Conservation (phyloP, 495 filamentous ascomycete species). For the Daldinia loculata region DNA sequence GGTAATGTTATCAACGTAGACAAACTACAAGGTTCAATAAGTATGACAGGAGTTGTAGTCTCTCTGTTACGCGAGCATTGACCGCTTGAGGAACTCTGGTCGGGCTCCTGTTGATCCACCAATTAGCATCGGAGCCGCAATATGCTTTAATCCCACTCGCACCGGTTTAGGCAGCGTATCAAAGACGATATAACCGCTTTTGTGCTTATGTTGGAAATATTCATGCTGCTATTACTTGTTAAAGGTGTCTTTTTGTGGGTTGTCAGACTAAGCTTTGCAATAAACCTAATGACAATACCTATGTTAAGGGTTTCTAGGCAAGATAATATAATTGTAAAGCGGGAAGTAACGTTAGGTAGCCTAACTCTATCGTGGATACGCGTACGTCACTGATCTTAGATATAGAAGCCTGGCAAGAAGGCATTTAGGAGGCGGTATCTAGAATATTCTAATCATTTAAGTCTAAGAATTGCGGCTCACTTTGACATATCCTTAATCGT, state of each 20-base stretch:
- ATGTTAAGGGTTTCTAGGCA: no score
- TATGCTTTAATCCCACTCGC: slow-evolving; percentile 4
- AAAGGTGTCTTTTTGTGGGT: not conserved
- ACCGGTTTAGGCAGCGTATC: not conserved
- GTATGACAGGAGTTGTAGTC: not conserved
- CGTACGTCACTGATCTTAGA: no score
- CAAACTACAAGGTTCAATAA: not conserved
- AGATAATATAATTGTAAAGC: no score
- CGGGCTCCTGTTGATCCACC: slow-evolving; percentile 11
- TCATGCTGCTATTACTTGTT: not conserved
- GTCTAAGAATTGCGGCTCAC: no score
- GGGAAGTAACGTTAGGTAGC: no score
- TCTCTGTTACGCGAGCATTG: not conserved
- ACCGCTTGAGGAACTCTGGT: not conserved
- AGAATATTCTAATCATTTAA: no score
- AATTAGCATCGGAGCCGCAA: slow-evolving; percentile 4
- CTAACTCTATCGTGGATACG: no score
- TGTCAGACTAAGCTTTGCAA: not conserved
- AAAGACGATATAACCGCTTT: not conserved
- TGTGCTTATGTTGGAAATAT: not conserved
- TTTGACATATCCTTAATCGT: no score
- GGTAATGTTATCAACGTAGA: slow-evolving; percentile 12
- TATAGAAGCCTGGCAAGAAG: no score
- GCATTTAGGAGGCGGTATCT: no score
- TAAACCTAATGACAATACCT: no score